Evolutionary conservation across 345 rosid species (phyloP).

Genomic region (Brassica napus): DNA sequence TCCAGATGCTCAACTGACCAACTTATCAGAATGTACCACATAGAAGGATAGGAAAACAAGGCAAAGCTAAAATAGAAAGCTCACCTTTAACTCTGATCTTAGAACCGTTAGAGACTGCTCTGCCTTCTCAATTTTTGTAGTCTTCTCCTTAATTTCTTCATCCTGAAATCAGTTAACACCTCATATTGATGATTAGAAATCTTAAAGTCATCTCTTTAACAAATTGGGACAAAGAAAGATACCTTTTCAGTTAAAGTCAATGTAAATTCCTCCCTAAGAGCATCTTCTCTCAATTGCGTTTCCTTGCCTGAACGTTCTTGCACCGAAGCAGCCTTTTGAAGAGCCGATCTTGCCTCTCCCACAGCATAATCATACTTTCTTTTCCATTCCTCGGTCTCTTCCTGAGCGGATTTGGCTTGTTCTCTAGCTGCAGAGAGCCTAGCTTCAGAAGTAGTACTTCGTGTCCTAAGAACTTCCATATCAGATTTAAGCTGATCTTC

Average conservation of each 20-base stretch:
- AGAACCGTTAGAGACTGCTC: constrained; percentile 81
- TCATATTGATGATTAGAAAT: constrained; percentile 2
- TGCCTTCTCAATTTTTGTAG: constrained; percentile 64
- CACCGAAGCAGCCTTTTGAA: constrained; percentile 85
- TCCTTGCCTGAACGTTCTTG: constrained; percentile 83
- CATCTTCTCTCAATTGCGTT: constrained; percentile 85
- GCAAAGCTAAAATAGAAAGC: constrained; percentile 26
- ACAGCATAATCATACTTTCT: constrained; percentile 85
- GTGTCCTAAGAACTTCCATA: constrained; percentile 70
- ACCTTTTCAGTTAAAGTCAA: constrained; percentile 72
- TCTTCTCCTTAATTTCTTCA: constrained; percentile 73
- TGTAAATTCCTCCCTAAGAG: constrained; percentile 72
- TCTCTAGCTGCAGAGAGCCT: constrained; percentile 95
- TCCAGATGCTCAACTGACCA: constrained; percentile 2
- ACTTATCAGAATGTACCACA: not conserved
- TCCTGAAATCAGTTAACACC: constrained; percentile 57
- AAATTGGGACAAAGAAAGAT: constrained; percentile 5
- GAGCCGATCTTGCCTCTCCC: constrained; percentile 85
- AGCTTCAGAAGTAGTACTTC: constrained; percentile 92
- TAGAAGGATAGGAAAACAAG: not conserved
- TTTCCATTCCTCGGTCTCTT: constrained; percentile 93
- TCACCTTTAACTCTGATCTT: constrained; percentile 85
- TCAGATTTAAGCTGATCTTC: constrained; percentile 76
- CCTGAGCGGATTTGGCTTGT: constrained; percentile 82
- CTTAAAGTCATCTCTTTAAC: not conserved